Evolutionary conservation across 805 yeast genomes (phyloP).

Genomic region (Candida loeiensis): DNA sequence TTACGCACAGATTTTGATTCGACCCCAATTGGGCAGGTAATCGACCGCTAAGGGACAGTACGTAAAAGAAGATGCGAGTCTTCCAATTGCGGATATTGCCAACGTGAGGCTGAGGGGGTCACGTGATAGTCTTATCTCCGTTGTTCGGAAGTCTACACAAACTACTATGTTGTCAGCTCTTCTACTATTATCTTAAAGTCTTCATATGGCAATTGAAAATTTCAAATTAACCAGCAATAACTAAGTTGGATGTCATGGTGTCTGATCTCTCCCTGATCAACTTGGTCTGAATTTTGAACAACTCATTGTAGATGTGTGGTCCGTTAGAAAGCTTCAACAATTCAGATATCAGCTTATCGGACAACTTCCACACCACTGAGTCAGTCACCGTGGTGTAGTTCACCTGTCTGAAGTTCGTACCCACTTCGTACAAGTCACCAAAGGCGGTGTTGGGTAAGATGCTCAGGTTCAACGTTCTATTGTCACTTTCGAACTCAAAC

Average conservation of each 20-base stretch:
- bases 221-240: slow-evolving; percentile 49
- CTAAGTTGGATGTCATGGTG: slow-evolving; percentile 69
- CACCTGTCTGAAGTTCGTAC: slow-evolving; percentile 40
- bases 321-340: slow-evolving; percentile 46
- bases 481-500: slow-evolving; percentile 36
- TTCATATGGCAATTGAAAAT: background rate
- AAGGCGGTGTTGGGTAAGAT: slow-evolving; percentile 73
- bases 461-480: slow-evolving; percentile 33
- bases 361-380: slow-evolving; percentile 66
- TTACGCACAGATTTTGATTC: too few relatives aligned
- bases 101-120: background rate
- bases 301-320: slow-evolving; percentile 56
- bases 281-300: slow-evolving; percentile 56
- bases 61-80: background rate
- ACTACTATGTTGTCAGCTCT: background rate
- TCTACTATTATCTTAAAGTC: background rate
- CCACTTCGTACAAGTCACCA: slow-evolving; percentile 50
- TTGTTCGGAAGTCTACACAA: background rate
- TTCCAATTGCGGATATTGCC: background rate
- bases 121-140: too few relatives aligned
- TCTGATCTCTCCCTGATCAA: slow-evolving; percentile 70
- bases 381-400: slow-evolving; percentile 56
- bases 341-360: slow-evolving; percentile 40
- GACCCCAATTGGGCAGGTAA: too few relatives aligned
- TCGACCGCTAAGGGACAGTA: too few relatives aligned